Evolutionary conservation across 164 flowering plant genomes (phyloP), one percentile per base, ranked within the genome.

Genomic region (Echeveria elegans): DNA sequence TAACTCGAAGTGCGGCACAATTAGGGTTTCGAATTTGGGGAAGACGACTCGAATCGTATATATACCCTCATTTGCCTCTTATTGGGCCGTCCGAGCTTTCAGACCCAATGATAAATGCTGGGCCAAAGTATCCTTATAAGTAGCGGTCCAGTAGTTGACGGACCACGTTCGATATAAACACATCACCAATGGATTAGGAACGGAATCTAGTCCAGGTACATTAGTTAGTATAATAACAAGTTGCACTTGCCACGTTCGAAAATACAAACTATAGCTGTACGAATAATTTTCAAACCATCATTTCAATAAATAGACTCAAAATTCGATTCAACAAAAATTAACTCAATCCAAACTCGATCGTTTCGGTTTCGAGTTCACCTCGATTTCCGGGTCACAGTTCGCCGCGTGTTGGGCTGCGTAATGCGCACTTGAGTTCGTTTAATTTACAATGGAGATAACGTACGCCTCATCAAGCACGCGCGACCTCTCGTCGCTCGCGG

Each of bases 401-500:
- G 15, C 52, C 52, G 52, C 21, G 16, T 38, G 41, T 38, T 38
- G 52, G 18, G 4, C 4, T n/a, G 56, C 48, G 48, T 43, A 23
- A 50, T 50, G 28, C 56, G 56, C 28, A 23, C 28, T 50, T 6
- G 23, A n/a, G 10, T 50, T 23, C 2, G 10, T 50, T n/a, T n/a
- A 50, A 7, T 9, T 1, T 5, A 65, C 74, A 66, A 86, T 86
- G 96, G 89, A 86, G 79, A 84, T 85, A 76, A 72, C 88, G 53
- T 77, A 86, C 85, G 90, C 87, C 69, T 79, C 93, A 2, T 68
- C 89, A 3, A 89, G 93, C 76, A 69, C 84, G 10, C 45, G 69
- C 6, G 75, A 87, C 72, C 70, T 87, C 28, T 62, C 37, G 23
- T 47, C 30, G 23, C 29, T 67, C 19, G 56, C 80, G 19, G 4